These are phyloP conservation scores for Sugiyamaella chiloensis DNA, from an alignment of 805 yeast species.

Conservation along the genomic window DNA sequence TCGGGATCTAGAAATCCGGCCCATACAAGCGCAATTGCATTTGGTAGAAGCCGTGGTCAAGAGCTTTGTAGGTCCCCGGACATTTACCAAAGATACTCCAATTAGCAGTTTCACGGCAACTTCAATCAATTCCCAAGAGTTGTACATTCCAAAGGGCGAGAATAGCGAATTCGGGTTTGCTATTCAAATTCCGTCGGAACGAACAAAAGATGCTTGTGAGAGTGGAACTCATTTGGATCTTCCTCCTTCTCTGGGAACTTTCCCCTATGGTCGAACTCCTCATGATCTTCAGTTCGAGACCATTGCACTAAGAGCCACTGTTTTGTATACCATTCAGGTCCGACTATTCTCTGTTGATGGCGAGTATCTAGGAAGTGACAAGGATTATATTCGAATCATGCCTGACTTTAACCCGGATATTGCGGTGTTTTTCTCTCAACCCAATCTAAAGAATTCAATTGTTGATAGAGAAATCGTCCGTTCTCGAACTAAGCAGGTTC, in stretches of 20 bases:
- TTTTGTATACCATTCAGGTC: background rate
- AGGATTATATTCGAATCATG: slow-evolving; percentile 1
- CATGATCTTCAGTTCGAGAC: slow-evolving; percentile 1
- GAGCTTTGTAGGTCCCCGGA: background rate
- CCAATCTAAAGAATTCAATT: background rate
- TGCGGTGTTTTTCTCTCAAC: background rate
- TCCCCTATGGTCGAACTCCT: slow-evolving; percentile 3
- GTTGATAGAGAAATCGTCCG: background rate
- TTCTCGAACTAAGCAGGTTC: slow-evolving; percentile 1
- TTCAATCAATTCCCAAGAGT: background rate
- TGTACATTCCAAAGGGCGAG: background rate
- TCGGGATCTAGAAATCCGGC: background rate
- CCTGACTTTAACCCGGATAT: slow-evolving; percentile 3
- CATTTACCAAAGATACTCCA: background rate
- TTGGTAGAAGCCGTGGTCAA: background rate
- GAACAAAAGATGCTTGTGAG: background rate
- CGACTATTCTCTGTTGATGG: background rate
- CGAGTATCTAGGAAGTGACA: background rate
- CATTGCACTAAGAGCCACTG: background rate
- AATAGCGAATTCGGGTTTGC: background rate
- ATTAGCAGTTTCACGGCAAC: background rate
- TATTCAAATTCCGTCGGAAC: background rate
- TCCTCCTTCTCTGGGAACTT: slow-evolving; percentile 1
- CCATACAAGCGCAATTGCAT: background rate
- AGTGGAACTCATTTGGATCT: slow-evolving; percentile 1